Base-by-base conservation (phyloP, 208 protist genomes). In the Acanthamoeba lenticulata region DNA sequence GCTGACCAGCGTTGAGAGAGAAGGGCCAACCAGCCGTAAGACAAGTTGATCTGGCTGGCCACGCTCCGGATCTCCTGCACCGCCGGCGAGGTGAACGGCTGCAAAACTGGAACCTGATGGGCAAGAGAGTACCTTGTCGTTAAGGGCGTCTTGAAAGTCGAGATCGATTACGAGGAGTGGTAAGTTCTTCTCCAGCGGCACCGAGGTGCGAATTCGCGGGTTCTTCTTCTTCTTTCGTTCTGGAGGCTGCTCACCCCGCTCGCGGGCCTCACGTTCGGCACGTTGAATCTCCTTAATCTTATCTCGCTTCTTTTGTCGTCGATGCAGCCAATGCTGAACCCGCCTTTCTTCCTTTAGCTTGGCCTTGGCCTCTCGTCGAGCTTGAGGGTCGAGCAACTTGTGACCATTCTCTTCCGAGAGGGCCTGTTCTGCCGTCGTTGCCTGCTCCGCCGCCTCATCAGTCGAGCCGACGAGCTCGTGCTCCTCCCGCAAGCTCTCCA, bases 161-260 rank as follows among this genome's bases (percentile, higher is more conserved):
- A 92, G 86, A n/a, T 92, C 86, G 52, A 92, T 38, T 21, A 92
- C 86, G 55, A 92, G 40, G 55, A 47, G 86, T 15, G 86, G 86
- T 6, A 19, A 27, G n/a, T 92, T 47, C 86, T 65, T 92, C 24
- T 77, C 86, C 1, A 92, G 44, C 13, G 47, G 86, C 36, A 74
- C 86, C 2, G 47, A 89, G 2, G 81, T 89, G n/a, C 52, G 44
- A 13, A 89, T 89, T 0, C 81, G 81, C 1, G 36, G 69, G 69
- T 42, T 79, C 69, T 79, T 79, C 69, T 45, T 79, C 34, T 79
- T 79, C 69, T 79, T 79, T 21, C 69, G 24, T 13, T 79, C 69
- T 13, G 69, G 69, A 13, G 69, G 69, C 13, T 38, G 32, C 34
- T 79, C 69, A 36, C 69, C 69, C 0, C 69, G 69, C 24, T n/a